Evolutionary conservation across 306 rosid species (phyloP).

Genomic region (Cucumis hystrix): DNA sequence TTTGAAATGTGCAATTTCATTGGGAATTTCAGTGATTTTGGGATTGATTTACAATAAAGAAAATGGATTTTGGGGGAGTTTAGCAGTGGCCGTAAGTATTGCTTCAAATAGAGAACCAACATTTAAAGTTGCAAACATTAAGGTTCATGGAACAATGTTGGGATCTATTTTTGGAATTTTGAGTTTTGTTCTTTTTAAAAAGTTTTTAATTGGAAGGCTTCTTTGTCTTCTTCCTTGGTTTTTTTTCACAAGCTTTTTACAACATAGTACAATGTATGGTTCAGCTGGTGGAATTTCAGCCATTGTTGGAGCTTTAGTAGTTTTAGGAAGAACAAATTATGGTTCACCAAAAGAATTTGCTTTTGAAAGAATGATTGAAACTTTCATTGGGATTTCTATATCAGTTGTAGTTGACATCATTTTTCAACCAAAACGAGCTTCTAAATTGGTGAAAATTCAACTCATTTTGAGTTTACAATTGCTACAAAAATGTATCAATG

Average conservation of each 20-base stretch:
- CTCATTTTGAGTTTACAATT: slow-evolving; percentile 24
- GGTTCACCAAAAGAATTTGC: slow-evolving; percentile 64
- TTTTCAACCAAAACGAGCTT: slow-evolving; percentile 43
- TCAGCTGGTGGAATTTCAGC: slow-evolving; percentile 65
- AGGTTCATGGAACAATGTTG: slow-evolving; percentile 55
- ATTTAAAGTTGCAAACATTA: slow-evolving; percentile 40
- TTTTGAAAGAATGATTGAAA: slow-evolving; percentile 40
- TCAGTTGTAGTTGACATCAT: slow-evolving; percentile 40
- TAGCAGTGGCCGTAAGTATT: slow-evolving; percentile 44
- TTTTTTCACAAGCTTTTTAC: slow-evolving; percentile 51
- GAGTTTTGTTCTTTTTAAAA: slow-evolving; percentile 40
- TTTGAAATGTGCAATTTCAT: slow-evolving; percentile 31
- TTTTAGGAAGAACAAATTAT: slow-evolving; percentile 39
- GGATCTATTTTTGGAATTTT: slow-evolving; percentile 55
- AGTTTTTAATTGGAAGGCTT: slow-evolving; percentile 23
- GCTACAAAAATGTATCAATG: slow-evolving; percentile 22
- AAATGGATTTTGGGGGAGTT: slow-evolving; percentile 53
- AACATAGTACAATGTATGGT: slow-evolving; percentile 47
- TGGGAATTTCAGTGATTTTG: slow-evolving; percentile 45
- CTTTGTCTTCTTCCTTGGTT: slow-evolving; percentile 62
- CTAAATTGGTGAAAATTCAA: slow-evolving; percentile 28
- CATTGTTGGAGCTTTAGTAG: slow-evolving; percentile 39
- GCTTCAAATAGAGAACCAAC: slow-evolving; percentile 46
- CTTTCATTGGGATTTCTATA: slow-evolving; percentile 43
- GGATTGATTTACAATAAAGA: slow-evolving; percentile 43